Evolutionary conservation across 2,329 filamentous ascomycete species (phyloP).

Genomic region (Colletotrichum brevisporum): DNA sequence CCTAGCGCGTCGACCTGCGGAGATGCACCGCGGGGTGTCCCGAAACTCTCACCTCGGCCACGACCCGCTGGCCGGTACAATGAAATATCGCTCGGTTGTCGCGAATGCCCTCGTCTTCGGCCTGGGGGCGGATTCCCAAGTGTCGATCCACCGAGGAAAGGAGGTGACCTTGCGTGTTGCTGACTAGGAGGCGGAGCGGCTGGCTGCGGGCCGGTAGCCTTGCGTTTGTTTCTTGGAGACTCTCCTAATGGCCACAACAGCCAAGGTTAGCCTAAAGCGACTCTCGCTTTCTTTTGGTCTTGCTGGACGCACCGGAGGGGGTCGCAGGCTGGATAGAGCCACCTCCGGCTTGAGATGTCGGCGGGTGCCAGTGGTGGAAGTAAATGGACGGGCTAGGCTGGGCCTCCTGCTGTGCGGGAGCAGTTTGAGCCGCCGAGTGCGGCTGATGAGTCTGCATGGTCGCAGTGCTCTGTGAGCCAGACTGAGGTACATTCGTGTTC

Average conservation of each 20-base stretch:
- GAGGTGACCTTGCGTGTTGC: slow-evolving; percentile 65
- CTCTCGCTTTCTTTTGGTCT: slow-evolving; percentile 63
- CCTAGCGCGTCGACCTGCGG: slow-evolving; percentile 52
- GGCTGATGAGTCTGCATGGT: slow-evolving; percentile 58
- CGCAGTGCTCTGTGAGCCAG: slow-evolving; percentile 49
- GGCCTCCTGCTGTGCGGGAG: slow-evolving; percentile 71
- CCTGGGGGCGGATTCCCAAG: slow-evolving; percentile 66
- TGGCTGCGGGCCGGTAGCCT: slow-evolving; percentile 73
- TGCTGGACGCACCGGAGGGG: slow-evolving; percentile 78
- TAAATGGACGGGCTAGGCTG: slow-evolving; percentile 83
- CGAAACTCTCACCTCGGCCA: slow-evolving; percentile 52
- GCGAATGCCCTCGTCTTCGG: slow-evolving; percentile 72
- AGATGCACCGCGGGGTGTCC: slow-evolving; percentile 53
- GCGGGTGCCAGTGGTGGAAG: slow-evolving; percentile 95
- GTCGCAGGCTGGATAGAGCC: slow-evolving; percentile 77
- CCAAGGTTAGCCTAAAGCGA: slow-evolving; percentile 57
- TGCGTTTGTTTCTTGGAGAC: slow-evolving; percentile 85
- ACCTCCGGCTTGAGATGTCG: slow-evolving; percentile 73
- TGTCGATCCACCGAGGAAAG: slow-evolving; percentile 64
- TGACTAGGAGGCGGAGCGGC: slow-evolving; percentile 60
- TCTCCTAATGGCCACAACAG: slow-evolving; percentile 69
- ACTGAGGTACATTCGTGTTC: slow-evolving; percentile 60
- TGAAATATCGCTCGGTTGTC: slow-evolving; percentile 76
- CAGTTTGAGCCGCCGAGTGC: slow-evolving; percentile 65
- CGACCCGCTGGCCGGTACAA: slow-evolving; percentile 60